Evolutionary conservation across 1,284 basidiomycete genomes (phyloP).

Genomic region (Puccinia coronata): DNA sequence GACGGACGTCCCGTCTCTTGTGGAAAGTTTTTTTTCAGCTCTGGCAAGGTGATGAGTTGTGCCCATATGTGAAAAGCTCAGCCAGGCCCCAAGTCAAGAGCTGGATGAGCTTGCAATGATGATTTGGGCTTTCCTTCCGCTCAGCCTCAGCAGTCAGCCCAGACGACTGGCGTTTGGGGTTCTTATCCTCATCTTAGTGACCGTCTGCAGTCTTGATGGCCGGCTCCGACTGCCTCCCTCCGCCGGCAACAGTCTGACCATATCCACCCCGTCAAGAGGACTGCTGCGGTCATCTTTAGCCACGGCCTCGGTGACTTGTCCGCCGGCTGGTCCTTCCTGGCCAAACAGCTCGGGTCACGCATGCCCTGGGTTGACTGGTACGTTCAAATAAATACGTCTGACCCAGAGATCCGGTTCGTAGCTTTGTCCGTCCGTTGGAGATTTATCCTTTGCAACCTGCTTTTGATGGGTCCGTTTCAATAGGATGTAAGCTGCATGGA

Average conservation of each 20-base stretch:
- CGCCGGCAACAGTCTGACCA: background rate
- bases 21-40: too few relatives aligned
- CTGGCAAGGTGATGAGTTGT: too few relatives aligned
- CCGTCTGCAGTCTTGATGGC: background rate
- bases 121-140: too few relatives aligned
- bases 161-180: too few relatives aligned
- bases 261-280: conserved; percentile 7
- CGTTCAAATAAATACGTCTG: too few relatives aligned
- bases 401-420: background rate
- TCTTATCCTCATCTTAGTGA: too few relatives aligned
- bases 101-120: too few relatives aligned
- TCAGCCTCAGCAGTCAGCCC: too few relatives aligned
- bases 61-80: too few relatives aligned
- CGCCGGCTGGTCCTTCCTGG: conserved; percentile 31
- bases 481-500: conserved; percentile 33
- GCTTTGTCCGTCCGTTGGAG: background rate
- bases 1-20: too few relatives aligned
- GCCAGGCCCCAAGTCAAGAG: too few relatives aligned
- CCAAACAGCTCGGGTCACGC: conserved; percentile 18
- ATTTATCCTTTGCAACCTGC: background rate
- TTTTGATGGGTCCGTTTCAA: background rate
- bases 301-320: conserved; percentile 46
- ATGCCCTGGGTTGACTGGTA: conserved; percentile 48
- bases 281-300: conserved; percentile 38
- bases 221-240: background rate